Evolutionary conservation across 2,329 filamentous ascomycete genomes (phyloP).

Genomic region (Penicillium sp.): DNA sequence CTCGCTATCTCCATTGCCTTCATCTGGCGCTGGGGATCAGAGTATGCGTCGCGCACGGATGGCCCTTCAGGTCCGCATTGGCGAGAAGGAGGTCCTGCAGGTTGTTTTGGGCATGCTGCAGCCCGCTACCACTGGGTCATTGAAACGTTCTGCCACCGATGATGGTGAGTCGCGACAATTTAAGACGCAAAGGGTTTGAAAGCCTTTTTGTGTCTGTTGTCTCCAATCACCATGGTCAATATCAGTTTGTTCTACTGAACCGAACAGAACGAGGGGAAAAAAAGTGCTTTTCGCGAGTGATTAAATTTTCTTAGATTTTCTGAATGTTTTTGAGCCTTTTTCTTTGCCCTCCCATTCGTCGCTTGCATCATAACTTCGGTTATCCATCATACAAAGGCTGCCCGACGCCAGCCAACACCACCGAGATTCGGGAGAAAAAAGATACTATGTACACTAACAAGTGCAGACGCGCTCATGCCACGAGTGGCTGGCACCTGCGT

Average conservation of each 20-base stretch:
- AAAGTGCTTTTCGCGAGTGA: constrained; percentile 23
- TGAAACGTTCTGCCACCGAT: constrained; percentile 34
- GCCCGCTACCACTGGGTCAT: constrained; percentile 21
- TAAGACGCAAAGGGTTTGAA: constrained; percentile 30
- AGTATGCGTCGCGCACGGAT: constrained; percentile 48
- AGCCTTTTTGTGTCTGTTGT: neutral
- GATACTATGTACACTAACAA: constrained; percentile 42
- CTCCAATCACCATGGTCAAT: neutral
- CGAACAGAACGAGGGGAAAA: constrained; percentile 8
- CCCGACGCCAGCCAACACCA: constrained; percentile 15
- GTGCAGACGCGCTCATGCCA: constrained; percentile 18
- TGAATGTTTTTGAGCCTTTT: constrained; percentile 27
- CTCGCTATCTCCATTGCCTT: constrained; percentile 31
- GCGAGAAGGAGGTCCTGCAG: constrained; percentile 68
- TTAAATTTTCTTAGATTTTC: constrained; percentile 34
- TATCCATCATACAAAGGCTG: constrained; percentile 37
- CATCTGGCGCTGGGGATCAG: constrained; percentile 37
- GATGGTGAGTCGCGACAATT: constrained; percentile 27
- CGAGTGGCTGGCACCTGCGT: constrained; percentile 15
- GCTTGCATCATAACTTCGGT: constrained; percentile 39
- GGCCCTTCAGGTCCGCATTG: constrained; percentile 66
- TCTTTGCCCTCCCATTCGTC: constrained; percentile 26
- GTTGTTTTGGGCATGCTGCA: constrained; percentile 50
- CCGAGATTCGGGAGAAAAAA: constrained; percentile 19
- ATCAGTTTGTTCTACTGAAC: constrained; percentile 9